These are phyloP conservation scores for Backusella morwellensis DNA, from an alignment of 192 early-diverging fungal genomes.

Conservation along the genomic window DNA sequence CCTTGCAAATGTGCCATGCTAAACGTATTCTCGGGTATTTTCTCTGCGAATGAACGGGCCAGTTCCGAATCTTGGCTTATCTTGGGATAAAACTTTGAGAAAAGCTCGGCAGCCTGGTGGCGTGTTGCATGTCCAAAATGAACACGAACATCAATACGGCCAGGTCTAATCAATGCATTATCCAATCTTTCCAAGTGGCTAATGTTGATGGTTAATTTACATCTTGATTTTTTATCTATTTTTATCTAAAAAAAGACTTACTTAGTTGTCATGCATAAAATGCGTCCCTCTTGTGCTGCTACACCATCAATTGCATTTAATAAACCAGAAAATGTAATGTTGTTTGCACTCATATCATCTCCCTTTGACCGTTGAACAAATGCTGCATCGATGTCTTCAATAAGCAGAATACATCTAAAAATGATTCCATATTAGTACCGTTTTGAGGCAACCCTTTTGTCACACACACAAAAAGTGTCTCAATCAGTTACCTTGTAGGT, in stretches of 20 bases:
- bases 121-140: constrained; percentile 58
- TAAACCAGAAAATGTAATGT: constrained; percentile 45
- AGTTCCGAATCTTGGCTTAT: constrained; percentile 20
- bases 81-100: constrained; percentile 63
- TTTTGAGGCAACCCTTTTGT: too few relatives aligned
- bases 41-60: constrained; percentile 35
- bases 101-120: constrained; percentile 60
- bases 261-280: constrained; percentile 80
- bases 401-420: constrained; percentile 56
- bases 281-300: constrained; percentile 67
- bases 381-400: constrained; percentile 77
- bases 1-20: constrained; percentile 52
- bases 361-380: constrained; percentile 54
- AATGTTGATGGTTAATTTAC: background rate
- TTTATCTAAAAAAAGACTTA: constrained; percentile 20
- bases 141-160: constrained; percentile 63
- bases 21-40: constrained; percentile 42
- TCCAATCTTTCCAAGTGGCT: constrained; percentile 69
- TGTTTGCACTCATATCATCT: constrained; percentile 34
- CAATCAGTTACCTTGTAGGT: constrained; percentile 31
- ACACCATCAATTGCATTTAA: constrained; percentile 80
- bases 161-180: constrained; percentile 71
- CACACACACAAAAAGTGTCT: too few relatives aligned
- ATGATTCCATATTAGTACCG: too few relatives aligned
- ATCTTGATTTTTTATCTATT: background rate